A percentile compares a stretch with the other conserved stretches of the same genome.
Evolutionary conservation across 2,329 filamentous ascomycete species (phyloP).

Genomic region (Aspergillus pseudoterreus): DNA sequence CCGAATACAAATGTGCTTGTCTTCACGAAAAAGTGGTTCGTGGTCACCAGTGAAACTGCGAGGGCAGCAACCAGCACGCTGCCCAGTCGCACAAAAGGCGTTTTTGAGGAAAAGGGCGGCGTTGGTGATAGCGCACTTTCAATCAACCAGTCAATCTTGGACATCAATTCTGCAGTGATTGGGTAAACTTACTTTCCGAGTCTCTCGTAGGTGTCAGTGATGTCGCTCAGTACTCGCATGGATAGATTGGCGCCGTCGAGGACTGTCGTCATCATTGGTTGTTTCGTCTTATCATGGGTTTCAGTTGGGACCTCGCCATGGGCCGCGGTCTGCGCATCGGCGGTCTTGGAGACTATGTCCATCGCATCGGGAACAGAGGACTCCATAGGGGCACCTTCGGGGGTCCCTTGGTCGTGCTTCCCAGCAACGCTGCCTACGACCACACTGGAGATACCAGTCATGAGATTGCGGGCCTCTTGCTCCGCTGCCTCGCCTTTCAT

Average conservation of each 20-base stretch:
- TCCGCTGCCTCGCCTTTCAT: constrained; percentile 81
- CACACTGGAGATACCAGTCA: constrained; percentile 70
- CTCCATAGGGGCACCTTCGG: constrained; percentile 35
- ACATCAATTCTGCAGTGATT: not conserved
- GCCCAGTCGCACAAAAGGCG: constrained; percentile 54
- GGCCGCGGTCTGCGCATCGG: constrained; percentile 51
- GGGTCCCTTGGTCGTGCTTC: constrained; percentile 67
- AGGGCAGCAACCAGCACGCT: constrained; percentile 52
- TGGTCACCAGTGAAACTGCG: constrained; percentile 51
- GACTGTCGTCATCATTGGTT: constrained; percentile 72
- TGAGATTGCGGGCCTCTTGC: constrained; percentile 75
- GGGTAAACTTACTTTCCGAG: constrained; percentile 53
- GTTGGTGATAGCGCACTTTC: constrained; percentile 58
- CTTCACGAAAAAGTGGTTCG: constrained; percentile 63
- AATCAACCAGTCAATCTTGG: not conserved
- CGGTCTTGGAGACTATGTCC: constrained; percentile 36
- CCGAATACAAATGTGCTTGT: constrained; percentile 63
- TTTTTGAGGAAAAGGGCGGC: constrained; percentile 56
- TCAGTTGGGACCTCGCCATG: constrained; percentile 49
- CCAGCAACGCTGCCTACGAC: constrained; percentile 72
- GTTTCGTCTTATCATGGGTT: constrained; percentile 64
- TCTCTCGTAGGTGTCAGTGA: constrained; percentile 61
- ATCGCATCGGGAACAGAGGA: constrained; percentile 40
- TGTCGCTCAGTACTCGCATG: constrained; percentile 64
- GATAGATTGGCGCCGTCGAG: constrained; percentile 71